Conservation (phyloP, 805 yeast genomes). For the Sugiyamaella lignohabitans region DNA sequence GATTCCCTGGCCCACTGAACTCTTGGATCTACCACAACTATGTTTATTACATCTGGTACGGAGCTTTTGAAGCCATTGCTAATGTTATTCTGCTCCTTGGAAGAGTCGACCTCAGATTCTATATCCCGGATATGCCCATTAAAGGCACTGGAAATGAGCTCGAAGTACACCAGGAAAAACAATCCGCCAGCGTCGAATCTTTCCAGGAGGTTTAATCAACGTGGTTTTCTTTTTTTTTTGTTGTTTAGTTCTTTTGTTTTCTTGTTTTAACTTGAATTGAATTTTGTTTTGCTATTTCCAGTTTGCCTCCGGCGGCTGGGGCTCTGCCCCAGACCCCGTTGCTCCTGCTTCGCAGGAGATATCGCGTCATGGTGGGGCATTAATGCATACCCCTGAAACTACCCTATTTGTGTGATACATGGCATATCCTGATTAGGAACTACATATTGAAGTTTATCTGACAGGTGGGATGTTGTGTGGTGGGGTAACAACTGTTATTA, state of each 20-base stretch:
- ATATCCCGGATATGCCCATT: constrained; percentile 58
- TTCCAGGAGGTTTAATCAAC: not conserved
- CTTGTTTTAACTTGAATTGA: not conserved
- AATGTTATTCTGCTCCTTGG: constrained; percentile 52
- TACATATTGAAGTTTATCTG: no score
- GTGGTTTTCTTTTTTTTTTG: not conserved
- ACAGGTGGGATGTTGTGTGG: no score
- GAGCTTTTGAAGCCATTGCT: constrained; percentile 55
- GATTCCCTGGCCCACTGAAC: constrained; percentile 4
- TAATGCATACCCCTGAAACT: not conserved
- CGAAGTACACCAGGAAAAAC: not conserved
- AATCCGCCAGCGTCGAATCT: not conserved
- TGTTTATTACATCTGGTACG: constrained; percentile 64
- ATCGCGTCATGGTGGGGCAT: not conserved
- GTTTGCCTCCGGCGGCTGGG: not conserved
- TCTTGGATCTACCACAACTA: constrained; percentile 38
- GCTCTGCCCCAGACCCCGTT: not conserved
- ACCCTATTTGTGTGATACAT: no score
- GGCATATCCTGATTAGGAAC: no score
- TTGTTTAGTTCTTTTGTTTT: not conserved
- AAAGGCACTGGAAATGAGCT: not conserved
- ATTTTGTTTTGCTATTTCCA: not conserved
- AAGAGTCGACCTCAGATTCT: constrained; percentile 70
- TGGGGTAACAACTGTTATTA: no score
- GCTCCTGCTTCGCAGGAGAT: not conserved